Conservation (phyloP, 2,329 filamentous ascomycete genomes). For the Grosmannia huntii region DNA sequence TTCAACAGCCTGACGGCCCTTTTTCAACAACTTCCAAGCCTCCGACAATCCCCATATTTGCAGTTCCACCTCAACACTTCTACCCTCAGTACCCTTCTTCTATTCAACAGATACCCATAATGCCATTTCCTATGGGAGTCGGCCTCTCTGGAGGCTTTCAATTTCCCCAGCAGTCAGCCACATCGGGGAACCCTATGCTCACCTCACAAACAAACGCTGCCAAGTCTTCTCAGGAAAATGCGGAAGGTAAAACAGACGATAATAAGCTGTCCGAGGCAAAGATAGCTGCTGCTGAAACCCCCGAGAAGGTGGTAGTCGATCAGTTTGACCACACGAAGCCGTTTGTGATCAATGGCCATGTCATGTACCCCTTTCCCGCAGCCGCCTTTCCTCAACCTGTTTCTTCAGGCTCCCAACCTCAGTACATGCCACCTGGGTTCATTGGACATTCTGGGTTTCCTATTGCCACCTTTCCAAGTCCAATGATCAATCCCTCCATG, state of each 20-base stretch:
- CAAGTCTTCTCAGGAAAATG: conserved; percentile 12
- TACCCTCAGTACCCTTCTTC: conserved; percentile 8
- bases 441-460: conserved; percentile 12
- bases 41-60: conserved; percentile 15
- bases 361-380: conserved; percentile 20
- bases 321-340: conserved; percentile 33
- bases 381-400: conserved; percentile 7
- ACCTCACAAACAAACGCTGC: conserved; percentile 7
- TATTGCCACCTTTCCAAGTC: conserved; percentile 11
- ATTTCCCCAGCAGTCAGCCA: conserved; percentile 6
- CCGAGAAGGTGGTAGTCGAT: conserved; percentile 26
- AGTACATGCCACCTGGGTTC: conserved; percentile 9
- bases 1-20: conserved; percentile 1
- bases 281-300: conserved; percentile 11
- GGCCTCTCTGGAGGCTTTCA: conserved; percentile 11
- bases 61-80: conserved; percentile 10
- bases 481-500: conserved; percentile 16
- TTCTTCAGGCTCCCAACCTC: conserved; percentile 4
- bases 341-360: conserved; percentile 25
- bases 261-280: conserved; percentile 8
- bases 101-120: conserved; percentile 23
- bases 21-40: conserved; percentile 1
- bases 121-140: conserved; percentile 28
- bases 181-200: not conserved
- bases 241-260: conserved; percentile 13